A percentile compares a stretch with the other conserved stretches of the same genome.
phyloP scores from a whole-genome alignment of 2,329 filamentous ascomycete genomes.

The Epichloe festucae region DNA sequence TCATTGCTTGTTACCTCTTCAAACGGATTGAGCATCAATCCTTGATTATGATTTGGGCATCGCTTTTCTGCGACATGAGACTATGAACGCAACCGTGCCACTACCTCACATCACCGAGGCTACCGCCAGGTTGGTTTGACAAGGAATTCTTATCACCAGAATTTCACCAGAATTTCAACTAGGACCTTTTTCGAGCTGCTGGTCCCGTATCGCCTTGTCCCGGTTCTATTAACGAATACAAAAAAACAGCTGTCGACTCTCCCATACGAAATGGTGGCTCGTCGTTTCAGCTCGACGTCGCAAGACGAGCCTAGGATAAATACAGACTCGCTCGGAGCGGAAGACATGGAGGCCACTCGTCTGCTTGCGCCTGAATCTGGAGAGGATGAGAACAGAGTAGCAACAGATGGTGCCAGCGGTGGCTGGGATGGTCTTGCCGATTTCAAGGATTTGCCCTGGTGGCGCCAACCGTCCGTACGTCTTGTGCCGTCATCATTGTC shows the following conservation, averaged over 20 bases:
- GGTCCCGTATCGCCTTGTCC: neutral
- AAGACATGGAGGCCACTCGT: constrained; percentile 2
- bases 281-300: neutral
- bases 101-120: neutral
- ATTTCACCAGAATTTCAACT: neutral
- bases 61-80: neutral
- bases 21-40: neutral
- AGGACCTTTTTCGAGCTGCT: neutral
- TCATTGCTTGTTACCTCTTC: neutral
- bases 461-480: constrained; percentile 46
- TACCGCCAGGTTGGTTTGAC: neutral
- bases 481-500: constrained; percentile 11
- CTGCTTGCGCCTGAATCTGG: constrained; percentile 1
- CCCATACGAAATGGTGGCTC: neutral
- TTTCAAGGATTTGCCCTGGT: constrained; percentile 49
- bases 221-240: neutral
- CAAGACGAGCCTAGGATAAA: neutral
- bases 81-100: neutral
- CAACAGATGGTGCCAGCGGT: constrained; percentile 8
- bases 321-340: neutral
- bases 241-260: neutral
- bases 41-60: neutral
- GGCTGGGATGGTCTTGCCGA: constrained; percentile 41
- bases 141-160: neutral
- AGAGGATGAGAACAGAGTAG: neutral